Base-by-base conservation (phyloP, 2,329 filamentous ascomycete species). In the Taxawa tesnikishii region DNA sequence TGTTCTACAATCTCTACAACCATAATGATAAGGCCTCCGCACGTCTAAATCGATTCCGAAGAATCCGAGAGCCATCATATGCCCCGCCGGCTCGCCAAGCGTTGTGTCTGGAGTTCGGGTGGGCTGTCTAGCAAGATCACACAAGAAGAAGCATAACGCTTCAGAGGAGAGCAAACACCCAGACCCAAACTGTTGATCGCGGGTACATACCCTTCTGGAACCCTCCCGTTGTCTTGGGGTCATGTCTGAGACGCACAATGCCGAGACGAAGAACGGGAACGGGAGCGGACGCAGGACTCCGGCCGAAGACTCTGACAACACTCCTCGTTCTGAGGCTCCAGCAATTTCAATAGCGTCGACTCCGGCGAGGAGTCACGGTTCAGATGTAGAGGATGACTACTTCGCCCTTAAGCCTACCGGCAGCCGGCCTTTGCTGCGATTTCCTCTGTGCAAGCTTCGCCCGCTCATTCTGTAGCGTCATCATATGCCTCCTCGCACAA, bases 261-360 rank as follows among this genome's bases (percentile, higher is more conserved):
- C 18, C 18, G 12, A 24, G 19, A 23, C 18, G 6, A 19, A 21
- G 13, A 15, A 16, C 18, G 21, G 32, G 9, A 15, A 32, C 18
- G 11, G 10, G 11, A 17, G 28, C 11, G 31, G 25, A 15, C 19
- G 11, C 10, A 24, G 32, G n/a, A 9, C 28, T 15, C 5, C 25
- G 17, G 19, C 19, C 8, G 28, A 28, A 21, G 49, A 56, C 34
- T 40, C 46, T 21, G 56, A 58, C 45, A 48, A 44, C 39, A 62
- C 58, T 10, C 55, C 56, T 29, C 53, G 56, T 35, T 58, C 56
- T 5, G 59, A 60, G 42, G 39, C 52, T 28, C 57, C 56, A 32
- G 51, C 50, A 13, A 35, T 46, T 46, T 28, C 48, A 11, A 35
- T 24, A 35, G 38, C 14, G 37, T 45, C 31, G 10, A 38, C 25